Evolutionary conservation across 1,139 yeast genomes (phyloP).

Genomic region (Candida albicans): DNA sequence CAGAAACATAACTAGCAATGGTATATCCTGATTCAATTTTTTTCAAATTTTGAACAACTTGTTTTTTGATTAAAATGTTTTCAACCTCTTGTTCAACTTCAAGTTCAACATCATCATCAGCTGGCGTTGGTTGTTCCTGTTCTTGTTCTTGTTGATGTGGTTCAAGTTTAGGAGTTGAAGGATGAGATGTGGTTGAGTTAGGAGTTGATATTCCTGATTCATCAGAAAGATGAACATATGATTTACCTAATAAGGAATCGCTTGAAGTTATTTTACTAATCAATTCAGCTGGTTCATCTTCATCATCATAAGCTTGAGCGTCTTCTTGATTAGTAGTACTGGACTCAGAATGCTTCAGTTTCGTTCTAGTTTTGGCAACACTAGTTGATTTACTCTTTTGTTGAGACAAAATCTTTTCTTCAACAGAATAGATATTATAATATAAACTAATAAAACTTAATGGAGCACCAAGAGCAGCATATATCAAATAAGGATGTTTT

Average conservation of each 20-base stretch:
- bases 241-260: constrained; percentile 46
- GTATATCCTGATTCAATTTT: constrained; percentile 31
- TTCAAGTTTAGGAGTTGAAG: constrained; percentile 12
- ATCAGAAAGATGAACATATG: constrained; percentile 53
- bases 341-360: constrained; percentile 1
- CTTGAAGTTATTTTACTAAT: constrained; percentile 16
- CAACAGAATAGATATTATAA: constrained; percentile 19
- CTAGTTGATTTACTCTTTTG: constrained; percentile 5
- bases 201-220: constrained; percentile 26
- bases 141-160: constrained; percentile 13
- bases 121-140: constrained; percentile 11
- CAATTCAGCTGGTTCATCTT: constrained; percentile 14
- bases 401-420: constrained; percentile 19
- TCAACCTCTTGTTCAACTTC: constrained; percentile 45
- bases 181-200: constrained; percentile 16
- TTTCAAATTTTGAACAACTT: constrained; percentile 32
- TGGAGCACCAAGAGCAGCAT: constrained; percentile 54
- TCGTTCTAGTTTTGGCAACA: background rate
- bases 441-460: constrained; percentile 29
- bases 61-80: constrained; percentile 41
- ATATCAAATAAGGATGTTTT: constrained; percentile 57
- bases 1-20: constrained; percentile 40
- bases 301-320: constrained; percentile 11
- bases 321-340: background rate
- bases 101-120: constrained; percentile 19